phyloP scores from a whole-genome alignment of 2,329 filamentous ascomycete genomes.

The Hypoxylon sp. region DNA sequence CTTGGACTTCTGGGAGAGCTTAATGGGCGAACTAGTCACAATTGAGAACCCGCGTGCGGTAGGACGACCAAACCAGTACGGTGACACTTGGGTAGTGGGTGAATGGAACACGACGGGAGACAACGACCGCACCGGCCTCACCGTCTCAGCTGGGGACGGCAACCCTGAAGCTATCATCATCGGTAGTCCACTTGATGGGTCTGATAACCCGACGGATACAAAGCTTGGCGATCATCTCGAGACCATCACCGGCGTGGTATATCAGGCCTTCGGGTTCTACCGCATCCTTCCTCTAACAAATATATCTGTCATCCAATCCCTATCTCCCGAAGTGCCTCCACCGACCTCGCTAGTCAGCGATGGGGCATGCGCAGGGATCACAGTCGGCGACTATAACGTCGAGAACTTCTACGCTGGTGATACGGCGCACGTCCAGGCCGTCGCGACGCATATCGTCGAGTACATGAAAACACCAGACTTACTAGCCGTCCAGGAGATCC shows the following conservation, averaged over 20 bases:
- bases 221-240: conserved; percentile 76
- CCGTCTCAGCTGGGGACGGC: conserved; percentile 72
- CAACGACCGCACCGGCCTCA: conserved; percentile 75
- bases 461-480: conserved; percentile 75
- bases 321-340: conserved; percentile 62
- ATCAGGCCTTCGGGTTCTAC: conserved; percentile 78
- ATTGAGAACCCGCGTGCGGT: conserved; percentile 70
- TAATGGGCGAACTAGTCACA: conserved; percentile 77
- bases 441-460: conserved; percentile 76
- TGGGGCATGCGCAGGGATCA: conserved; percentile 72
- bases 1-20: conserved; percentile 81
- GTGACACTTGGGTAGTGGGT: conserved; percentile 78
- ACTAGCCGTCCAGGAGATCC: conserved; percentile 79
- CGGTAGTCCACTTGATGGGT: conserved; percentile 75
- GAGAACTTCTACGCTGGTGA: conserved; percentile 73
- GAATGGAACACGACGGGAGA: conserved; percentile 74
- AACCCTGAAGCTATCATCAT: conserved; percentile 80
- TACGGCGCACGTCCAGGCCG: conserved; percentile 67
- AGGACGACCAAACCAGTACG: conserved; percentile 73
- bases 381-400: conserved; percentile 77
- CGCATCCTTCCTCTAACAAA: conserved; percentile 75
- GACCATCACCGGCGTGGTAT: conserved; percentile 78
- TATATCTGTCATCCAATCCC: conserved; percentile 62
- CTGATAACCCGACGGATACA: conserved; percentile 69
- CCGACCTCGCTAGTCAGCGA: conserved; percentile 68